These are phyloP conservation scores for Sporisorium exsertum DNA, from an alignment of 1,284 basidiomycete genomes.

Conservation along the genomic window DNA sequence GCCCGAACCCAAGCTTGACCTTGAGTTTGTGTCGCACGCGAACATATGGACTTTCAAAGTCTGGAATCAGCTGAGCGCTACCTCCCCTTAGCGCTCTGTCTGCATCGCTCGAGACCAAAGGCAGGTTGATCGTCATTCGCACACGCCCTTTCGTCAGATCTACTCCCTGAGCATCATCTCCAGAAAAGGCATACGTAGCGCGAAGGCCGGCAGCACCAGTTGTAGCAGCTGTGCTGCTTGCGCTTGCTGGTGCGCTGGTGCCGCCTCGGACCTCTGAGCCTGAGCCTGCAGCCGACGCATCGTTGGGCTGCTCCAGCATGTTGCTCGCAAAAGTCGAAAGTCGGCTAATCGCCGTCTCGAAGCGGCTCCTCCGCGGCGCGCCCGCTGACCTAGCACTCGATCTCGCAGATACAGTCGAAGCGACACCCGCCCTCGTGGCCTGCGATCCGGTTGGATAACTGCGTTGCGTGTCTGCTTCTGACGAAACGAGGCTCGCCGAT, in stretches of 20 bases:
- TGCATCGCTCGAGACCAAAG: slow-evolving; percentile 52
- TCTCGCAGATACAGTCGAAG: slow-evolving; percentile 18
- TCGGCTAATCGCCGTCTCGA: slow-evolving; percentile 57
- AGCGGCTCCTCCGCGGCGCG: slow-evolving; percentile 34
- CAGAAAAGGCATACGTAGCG: slow-evolving; percentile 65
- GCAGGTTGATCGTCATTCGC: slow-evolving; percentile 67
- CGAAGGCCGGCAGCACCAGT: slow-evolving; percentile 34
- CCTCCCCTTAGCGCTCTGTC: slow-evolving; percentile 36
- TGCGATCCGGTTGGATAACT: neutral
- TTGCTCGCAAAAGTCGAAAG: slow-evolving; percentile 62
- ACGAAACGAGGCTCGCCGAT: neutral
- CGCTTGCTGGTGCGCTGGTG: neutral
- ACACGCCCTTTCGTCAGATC: slow-evolving; percentile 61
- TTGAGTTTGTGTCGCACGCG: slow-evolving; percentile 68
- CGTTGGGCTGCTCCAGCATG: slow-evolving; percentile 51
- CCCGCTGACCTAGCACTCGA: neutral
- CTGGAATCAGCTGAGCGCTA: slow-evolving; percentile 60
- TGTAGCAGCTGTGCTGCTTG: neutral
- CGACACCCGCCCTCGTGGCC: slow-evolving; percentile 13
- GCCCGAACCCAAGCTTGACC: slow-evolving; percentile 67
- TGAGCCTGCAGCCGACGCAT: slow-evolving; percentile 8
- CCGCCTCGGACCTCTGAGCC: slow-evolving; percentile 4
- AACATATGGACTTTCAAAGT: slow-evolving; percentile 67
- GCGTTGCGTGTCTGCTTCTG: neutral
- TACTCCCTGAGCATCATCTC: slow-evolving; percentile 64